Evolutionary conservation across 805 yeast genomes (phyloP), one percentile per base, ranked within the genome.

Genomic region (Metschnikowia continentalis): DNA sequence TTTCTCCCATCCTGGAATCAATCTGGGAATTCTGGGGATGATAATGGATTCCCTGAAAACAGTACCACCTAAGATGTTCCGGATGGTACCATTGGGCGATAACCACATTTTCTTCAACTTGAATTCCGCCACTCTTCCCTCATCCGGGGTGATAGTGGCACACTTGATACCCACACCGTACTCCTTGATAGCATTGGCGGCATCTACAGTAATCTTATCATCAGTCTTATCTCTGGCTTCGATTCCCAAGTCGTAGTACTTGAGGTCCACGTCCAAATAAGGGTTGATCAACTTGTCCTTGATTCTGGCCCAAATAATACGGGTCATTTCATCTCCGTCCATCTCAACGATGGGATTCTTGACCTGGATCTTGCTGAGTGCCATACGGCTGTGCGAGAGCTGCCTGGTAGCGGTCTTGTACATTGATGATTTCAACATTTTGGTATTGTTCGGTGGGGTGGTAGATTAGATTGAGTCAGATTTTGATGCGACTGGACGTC

Each of bases 101-200:
- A 86, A 79, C 97, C 97, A 92, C 98, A 92, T 92, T 70, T 90
- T 87, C 76, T 92, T 90, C 70, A 92, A 79, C 50, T 80, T 75
- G 71, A 90, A 92, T 71, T 92, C 98, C 70, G 88, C 76, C 48
- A 92, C 97, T 64, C 98, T 83, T 44, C 89, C 94, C 75, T 92
- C 98, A 67, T 89, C 96, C 6, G 98, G 97, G n/a, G 98, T 92
- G 69, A 92, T 92, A 47, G 98, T 92, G 51, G 98, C 98, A 76
- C 98, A 92, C 75, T 92, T 92, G 61, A 92, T 89, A 32, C 96
- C 98, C 51, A 92, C 98, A 49, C 89, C 88, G 69, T 89, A 86
- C 70, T 90, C 81, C 69, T 83, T 74, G 60, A 90, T 91, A 48
- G 98, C 98, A 46, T 84, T 74, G 22, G 97, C 97, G 10, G 96